phyloP scores from a whole-genome alignment of 352 stramenopile species.

The Phytophthora pluvialis region DNA sequence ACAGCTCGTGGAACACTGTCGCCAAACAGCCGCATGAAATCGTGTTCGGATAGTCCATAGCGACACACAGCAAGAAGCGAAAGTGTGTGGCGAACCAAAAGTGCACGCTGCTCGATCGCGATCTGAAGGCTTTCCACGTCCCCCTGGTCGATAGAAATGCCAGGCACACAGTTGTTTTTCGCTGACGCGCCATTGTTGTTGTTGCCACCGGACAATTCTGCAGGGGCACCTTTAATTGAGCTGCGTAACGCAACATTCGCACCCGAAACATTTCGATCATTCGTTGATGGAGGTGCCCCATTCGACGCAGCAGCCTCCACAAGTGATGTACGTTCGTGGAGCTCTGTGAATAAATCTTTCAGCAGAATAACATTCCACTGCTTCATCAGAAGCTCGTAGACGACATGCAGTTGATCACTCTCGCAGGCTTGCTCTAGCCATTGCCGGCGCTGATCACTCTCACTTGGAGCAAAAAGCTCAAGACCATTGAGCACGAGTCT shows the following conservation, averaged over 20 bases:
- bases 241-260: constrained; percentile 1
- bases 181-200: constrained; percentile 9
- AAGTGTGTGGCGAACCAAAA: constrained; percentile 76
- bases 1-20: constrained; percentile 51
- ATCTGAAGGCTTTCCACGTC: constrained; percentile 65
- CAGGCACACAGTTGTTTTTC: constrained; percentile 7
- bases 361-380: constrained; percentile 81
- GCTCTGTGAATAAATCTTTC: constrained; percentile 53
- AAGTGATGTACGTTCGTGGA: constrained; percentile 37
- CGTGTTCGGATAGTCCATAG: constrained; percentile 71
- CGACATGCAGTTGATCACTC: constrained; percentile 48
- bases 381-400: constrained; percentile 76
- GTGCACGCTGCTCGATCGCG: constrained; percentile 67
- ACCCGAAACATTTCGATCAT: constrained; percentile 7
- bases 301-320: constrained; percentile 7
- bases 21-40: constrained; percentile 67
- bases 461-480: constrained; percentile 52
- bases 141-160: constrained; percentile 22
- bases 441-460: constrained; percentile 29
- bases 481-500: constrained; percentile 67
- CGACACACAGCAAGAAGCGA: constrained; percentile 73
- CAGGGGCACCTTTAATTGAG: constrained; percentile 9
- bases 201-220: constrained; percentile 1
- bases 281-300: constrained; percentile 1
- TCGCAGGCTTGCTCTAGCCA: constrained; percentile 57